Percentiles rank a stretch among this genome's conserved stretches.
Conservation (phyloP, 768 basidiomycete genomes). For the Suillus americanus region DNA sequence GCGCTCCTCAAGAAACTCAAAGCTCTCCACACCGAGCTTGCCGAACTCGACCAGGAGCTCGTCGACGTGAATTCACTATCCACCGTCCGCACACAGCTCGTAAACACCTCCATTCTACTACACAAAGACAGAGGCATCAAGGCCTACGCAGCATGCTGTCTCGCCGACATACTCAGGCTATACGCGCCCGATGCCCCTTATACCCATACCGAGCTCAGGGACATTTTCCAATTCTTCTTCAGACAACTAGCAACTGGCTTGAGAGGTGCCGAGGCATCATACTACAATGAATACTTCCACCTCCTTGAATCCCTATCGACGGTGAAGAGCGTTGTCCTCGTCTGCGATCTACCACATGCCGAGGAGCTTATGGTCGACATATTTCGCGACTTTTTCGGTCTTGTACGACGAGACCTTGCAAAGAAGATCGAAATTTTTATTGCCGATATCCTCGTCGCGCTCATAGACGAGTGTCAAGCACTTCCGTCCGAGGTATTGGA, state of each 20-base stretch:
- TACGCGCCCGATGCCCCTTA: constrained; percentile 98
- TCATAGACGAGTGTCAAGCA: constrained; percentile 83
- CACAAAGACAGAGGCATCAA: constrained; percentile 97
- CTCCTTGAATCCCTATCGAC: constrained; percentile 91
- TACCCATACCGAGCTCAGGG: constrained; percentile 81
- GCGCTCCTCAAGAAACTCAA: constrained; percentile 84
- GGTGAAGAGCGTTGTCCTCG: constrained; percentile 92
- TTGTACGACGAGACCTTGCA: constrained; percentile 70
- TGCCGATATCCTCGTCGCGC: constrained; percentile 84
- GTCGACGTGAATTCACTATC: constrained; percentile 75
- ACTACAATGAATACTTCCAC: constrained; percentile 92
- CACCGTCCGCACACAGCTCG: constrained; percentile 73
- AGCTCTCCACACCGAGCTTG: constrained; percentile 71
- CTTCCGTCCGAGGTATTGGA: constrained; percentile 83
- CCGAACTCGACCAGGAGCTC: constrained; percentile 82
- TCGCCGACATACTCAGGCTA: constrained; percentile 89
- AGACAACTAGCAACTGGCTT: constrained; percentile 76
- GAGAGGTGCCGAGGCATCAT: constrained; percentile 74
- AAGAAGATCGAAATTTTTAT: constrained; percentile 86
- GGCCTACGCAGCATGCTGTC: constrained; percentile 90
- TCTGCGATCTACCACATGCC: constrained; percentile 85
- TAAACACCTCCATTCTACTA: constrained; percentile 75
- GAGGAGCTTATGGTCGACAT: constrained; percentile 84
- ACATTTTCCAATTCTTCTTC: constrained; percentile 97
- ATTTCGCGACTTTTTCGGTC: constrained; percentile 80